phyloP scores from a whole-genome alignment of 768 basidiomycete species.

The Panaeolus cyanescens region DNA sequence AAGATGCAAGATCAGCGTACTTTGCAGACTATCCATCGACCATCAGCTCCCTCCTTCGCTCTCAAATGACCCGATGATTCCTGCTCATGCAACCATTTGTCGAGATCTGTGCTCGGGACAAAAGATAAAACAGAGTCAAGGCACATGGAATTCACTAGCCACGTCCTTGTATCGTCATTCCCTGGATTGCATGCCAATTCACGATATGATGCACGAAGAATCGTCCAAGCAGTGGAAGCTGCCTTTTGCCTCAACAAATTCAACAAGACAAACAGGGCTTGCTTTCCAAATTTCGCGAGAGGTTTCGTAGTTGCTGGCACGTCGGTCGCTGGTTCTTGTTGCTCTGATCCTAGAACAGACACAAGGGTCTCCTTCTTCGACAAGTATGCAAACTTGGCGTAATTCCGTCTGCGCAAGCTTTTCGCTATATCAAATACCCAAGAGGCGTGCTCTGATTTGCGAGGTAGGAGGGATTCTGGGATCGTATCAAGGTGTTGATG shows the following conservation, averaged over 20 bases:
- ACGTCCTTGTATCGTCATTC: conserved; percentile 38
- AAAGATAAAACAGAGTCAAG: conserved; percentile 36
- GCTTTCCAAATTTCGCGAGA: conserved; percentile 23
- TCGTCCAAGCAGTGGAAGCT: conserved; percentile 56
- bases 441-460: conserved; percentile 29
- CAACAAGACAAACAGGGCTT: conserved; percentile 47
- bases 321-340: background rate
- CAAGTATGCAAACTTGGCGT: conserved; percentile 49
- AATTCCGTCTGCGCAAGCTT: conserved; percentile 56
- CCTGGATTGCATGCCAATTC: conserved; percentile 51
- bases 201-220: conserved; percentile 64
- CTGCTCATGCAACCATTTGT: conserved; percentile 56
- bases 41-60: conserved; percentile 57
- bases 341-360: conserved; percentile 15
- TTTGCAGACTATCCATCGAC: conserved; percentile 65
- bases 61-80: conserved; percentile 46
- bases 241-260: conserved; percentile 50
- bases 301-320: background rate
- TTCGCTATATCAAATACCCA: conserved; percentile 60
- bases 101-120: conserved; percentile 30
- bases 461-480: conserved; percentile 39
- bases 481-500: conserved; percentile 44
- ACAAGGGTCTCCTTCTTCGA: conserved; percentile 31
- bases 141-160: conserved; percentile 52
- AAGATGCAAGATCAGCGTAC: conserved; percentile 27